These are phyloP conservation scores for Botryosphaeria dothidea DNA, from an alignment of 2,329 filamentous ascomycete species.

Conservation along the genomic window DNA sequence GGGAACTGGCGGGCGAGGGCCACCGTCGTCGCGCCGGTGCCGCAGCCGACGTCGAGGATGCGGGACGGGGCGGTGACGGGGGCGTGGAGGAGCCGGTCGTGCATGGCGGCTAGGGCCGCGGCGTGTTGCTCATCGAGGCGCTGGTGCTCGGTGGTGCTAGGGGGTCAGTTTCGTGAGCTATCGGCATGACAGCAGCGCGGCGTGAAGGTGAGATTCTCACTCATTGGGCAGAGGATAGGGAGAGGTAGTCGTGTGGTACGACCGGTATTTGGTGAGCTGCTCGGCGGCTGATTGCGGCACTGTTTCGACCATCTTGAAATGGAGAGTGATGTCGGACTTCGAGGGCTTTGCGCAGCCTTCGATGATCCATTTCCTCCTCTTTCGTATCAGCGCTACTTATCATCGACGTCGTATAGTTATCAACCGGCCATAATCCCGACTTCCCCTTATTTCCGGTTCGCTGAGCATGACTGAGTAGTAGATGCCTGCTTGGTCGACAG, in stretches of 20 bases:
- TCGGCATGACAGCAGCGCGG: not conserved
- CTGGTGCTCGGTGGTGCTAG: slow-evolving; percentile 24
- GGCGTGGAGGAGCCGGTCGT: slow-evolving; percentile 21
- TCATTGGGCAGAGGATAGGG: slow-evolving; percentile 28
- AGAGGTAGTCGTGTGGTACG: slow-evolving; percentile 24
- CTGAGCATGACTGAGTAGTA: not conserved
- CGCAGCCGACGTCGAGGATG: slow-evolving; percentile 26
- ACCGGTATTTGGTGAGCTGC: not conserved
- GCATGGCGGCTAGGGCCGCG: slow-evolving; percentile 22
- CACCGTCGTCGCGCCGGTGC: slow-evolving; percentile 23
- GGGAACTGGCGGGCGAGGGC: slow-evolving; percentile 22
- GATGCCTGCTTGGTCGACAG: no score
- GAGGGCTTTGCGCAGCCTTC: no score
- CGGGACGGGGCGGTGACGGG: slow-evolving; percentile 20
- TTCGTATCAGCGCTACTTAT: no score
- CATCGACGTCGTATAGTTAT: no score
- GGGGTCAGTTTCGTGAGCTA: not conserved
- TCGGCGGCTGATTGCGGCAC: no score
- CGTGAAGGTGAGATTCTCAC: slow-evolving; percentile 17
- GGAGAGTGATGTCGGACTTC: no score
- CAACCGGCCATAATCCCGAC: no score
- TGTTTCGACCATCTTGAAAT: not conserved
- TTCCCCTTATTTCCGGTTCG: no score
- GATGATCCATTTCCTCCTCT: no score
- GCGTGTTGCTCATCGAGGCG: slow-evolving; percentile 26